Evolutionary conservation across 768 basidiomycete genomes (phyloP), one percentile per base, ranked within the genome.

Genomic region (Hydnomerulius pinastri): DNA sequence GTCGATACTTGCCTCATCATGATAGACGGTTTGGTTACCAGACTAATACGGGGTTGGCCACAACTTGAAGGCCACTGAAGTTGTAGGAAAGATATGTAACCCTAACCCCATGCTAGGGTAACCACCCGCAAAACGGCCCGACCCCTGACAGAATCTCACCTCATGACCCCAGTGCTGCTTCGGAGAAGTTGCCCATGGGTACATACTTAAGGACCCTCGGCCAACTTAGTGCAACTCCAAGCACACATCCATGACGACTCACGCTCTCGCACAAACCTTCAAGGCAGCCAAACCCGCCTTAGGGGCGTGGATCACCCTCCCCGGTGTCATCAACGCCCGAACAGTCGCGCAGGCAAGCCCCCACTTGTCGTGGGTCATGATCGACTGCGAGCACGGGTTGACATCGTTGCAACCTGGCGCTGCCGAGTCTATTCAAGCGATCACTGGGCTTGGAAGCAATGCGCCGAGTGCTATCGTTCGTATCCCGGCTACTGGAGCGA

Each of bases 381-480:
- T 89, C 55, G 85, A 87, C 61, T 84, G 84, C 60, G 86, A 87
- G 64, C 86, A 86, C 58, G 85, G 86, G 1, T 67, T 84, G 28
- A 73, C 80, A 0, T 71, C 81, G 4, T 64, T 85, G 35, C 72
- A 77, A 12, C 80, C 81, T 0, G 80, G 78, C 4, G 81, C 78
- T 2, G 76, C 80, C 1, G 84, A 86, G 58, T 75, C 72, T 40
- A 69, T 83, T 36, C 69, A 76, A 41, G 82, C 80, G 1, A 80
- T 87, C 32, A 69, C 79, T 2, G 75, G 75, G 8, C 67, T 80
- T 1, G 70, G 71, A 3, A 59, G 61, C 2, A 55, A 58, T 25
- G 77, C 76, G 2, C 80, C 81, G 0, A 85, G 79, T 56, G 70
- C 78, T 9, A 56, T 87, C 32, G 79, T 87, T 5, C 67, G 86